Evolutionary conservation across 805 yeast genomes (phyloP).

Genomic region (Hanseniaspora taiwanica): DNA sequence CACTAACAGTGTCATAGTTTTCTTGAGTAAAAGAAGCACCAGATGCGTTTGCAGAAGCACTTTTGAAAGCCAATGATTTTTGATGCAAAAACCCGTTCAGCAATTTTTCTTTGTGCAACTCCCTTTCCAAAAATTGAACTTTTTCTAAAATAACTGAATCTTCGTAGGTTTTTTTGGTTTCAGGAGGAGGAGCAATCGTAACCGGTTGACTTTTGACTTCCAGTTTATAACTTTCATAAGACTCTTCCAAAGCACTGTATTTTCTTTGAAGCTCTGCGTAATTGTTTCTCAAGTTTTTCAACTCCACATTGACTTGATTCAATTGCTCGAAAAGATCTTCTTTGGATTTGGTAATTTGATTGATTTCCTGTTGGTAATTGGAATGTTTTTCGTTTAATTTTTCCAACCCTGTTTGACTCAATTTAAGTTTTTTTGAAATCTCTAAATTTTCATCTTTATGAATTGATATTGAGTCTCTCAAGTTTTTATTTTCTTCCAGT

Average conservation of each 20-base stretch:
- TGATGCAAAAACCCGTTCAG: constrained; percentile 19
- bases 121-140: constrained; percentile 26
- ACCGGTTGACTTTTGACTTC: not conserved
- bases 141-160: constrained; percentile 32
- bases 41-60: constrained; percentile 11
- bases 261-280: constrained; percentile 21
- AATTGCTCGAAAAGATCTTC: constrained; percentile 19
- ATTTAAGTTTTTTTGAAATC: constrained; percentile 7
- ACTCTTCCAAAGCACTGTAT: constrained; percentile 15
- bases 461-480: constrained; percentile 27
- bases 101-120: constrained; percentile 20
- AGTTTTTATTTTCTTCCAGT: constrained; percentile 31
- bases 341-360: constrained; percentile 19
- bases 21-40: constrained; percentile 26
- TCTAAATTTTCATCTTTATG: constrained; percentile 26
- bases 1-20: constrained; percentile 22
- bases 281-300: constrained; percentile 32
- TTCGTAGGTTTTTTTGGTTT: constrained; percentile 17
- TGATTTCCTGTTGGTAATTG: constrained; percentile 17
- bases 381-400: constrained; percentile 11
- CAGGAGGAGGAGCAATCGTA: not conserved
- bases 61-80: constrained; percentile 20
- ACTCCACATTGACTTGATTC: constrained; percentile 15
- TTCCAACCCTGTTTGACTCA: not conserved
- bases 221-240: not conserved